These are phyloP conservation scores for Lumnitzera racemosa DNA, from an alignment of 345 rosid species.

Conservation along the genomic window DNA sequence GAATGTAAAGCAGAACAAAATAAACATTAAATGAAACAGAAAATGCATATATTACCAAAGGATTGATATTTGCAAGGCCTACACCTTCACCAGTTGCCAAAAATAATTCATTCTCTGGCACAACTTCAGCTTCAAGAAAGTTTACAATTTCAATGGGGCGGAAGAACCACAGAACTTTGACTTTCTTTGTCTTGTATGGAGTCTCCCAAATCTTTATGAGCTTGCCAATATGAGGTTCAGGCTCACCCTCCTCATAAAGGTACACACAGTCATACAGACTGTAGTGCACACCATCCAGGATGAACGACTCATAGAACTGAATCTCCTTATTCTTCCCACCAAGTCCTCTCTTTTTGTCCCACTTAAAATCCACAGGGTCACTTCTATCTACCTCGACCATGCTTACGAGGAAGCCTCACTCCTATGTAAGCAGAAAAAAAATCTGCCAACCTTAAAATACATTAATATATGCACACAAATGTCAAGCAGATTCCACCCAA, in stretches of 20 bases:
- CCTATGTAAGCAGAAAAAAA: too few species aligned
- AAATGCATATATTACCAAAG: conserved; percentile 48
- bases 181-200: conserved; percentile 34
- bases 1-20: background rate
- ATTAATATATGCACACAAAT: too few species aligned
- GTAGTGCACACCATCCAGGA: conserved; percentile 57
- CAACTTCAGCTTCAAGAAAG: conserved; percentile 28
- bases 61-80: conserved; percentile 64
- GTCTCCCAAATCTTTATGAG: conserved; percentile 70
- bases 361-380: conserved; percentile 48
- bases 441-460: too few species aligned
- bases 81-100: conserved; percentile 78
- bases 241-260: conserved; percentile 25
- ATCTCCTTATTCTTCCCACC: conserved; percentile 60
- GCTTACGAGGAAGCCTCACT: conserved; percentile 5
- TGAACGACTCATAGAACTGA: conserved; percentile 68
- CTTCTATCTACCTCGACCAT: conserved; percentile 42
- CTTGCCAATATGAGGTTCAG: conserved; percentile 66
- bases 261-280: conserved; percentile 64
- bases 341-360: conserved; percentile 59
- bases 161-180: conserved; percentile 78
- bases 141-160: conserved; percentile 52
- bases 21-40: background rate
- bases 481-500: too few species aligned
- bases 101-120: conserved; percentile 56